These are phyloP conservation scores for Cryptococcus jaspeensis DNA, from an alignment of 1,284 basidiomycete species.

Conservation along the genomic window DNA sequence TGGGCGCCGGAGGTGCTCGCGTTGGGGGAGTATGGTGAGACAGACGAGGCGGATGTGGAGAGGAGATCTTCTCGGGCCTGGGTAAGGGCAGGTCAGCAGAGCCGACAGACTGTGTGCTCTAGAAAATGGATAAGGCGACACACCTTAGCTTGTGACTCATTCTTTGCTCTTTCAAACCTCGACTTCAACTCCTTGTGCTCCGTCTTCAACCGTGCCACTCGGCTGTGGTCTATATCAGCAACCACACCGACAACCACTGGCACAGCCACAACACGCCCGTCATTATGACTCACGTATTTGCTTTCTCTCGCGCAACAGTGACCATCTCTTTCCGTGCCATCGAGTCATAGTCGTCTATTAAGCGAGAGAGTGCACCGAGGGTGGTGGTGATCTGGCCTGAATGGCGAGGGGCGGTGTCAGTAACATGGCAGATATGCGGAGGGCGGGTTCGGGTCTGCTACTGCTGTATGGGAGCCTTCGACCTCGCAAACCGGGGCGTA, in stretches of 20 bases:
- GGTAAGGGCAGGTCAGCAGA: not conserved
- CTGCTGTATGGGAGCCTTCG: no score
- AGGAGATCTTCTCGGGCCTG: slow-evolving; percentile 43
- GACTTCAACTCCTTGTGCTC: slow-evolving; percentile 53
- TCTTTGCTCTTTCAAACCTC: slow-evolving; percentile 53
- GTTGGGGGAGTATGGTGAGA: slow-evolving; percentile 52
- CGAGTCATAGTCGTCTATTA: slow-evolving; percentile 92
- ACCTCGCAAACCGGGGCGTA: no score
- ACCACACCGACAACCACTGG: not conserved
- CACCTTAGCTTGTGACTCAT: slow-evolving; percentile 42
- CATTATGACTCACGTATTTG: slow-evolving; percentile 65
- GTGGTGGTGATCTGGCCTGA: slow-evolving; percentile 92
- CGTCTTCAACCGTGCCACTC: slow-evolving; percentile 52
- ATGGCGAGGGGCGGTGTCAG: not conserved
- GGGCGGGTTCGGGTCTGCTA: no score
- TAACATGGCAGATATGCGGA: no score
- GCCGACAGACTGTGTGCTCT: not conserved
- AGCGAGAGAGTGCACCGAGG: slow-evolving; percentile 83
- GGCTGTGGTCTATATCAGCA: slow-evolving; percentile 28
- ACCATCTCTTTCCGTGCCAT: slow-evolving; percentile 94
- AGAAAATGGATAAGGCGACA: not conserved
- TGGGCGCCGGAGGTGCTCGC: slow-evolving; percentile 33
- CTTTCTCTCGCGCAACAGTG: slow-evolving; percentile 91
- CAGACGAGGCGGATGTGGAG: slow-evolving; percentile 28
- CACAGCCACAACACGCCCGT: not conserved